Evolutionary conservation across 2,329 filamentous ascomycete genomes (phyloP).

Genomic region (Penicillium capsulatum): DNA sequence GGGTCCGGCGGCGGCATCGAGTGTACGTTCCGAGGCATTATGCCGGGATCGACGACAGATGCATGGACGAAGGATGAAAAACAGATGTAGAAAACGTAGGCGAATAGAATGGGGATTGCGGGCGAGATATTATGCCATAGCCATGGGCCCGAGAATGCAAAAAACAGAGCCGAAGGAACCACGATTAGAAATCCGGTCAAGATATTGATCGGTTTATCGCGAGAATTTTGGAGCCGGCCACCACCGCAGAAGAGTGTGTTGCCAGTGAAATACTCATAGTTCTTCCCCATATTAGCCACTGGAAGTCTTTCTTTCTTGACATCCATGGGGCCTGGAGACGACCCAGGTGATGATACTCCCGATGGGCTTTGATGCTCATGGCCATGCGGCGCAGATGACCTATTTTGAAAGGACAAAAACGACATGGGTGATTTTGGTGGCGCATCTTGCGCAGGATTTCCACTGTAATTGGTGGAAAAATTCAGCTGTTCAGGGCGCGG

Average conservation of each 20-base stretch:
- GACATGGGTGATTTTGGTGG: slow-evolving; percentile 70
- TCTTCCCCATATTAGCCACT: slow-evolving; percentile 56
- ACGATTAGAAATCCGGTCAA: slow-evolving; percentile 77
- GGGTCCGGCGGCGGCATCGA: slow-evolving; percentile 72
- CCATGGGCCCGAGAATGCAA: slow-evolving; percentile 76
- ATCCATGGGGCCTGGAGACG: slow-evolving; percentile 62
- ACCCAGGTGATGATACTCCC: slow-evolving; percentile 75
- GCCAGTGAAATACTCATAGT: slow-evolving; percentile 89
- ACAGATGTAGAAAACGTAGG: slow-evolving; percentile 85
- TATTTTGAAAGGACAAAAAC: slow-evolving; percentile 62
- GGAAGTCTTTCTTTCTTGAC: slow-evolving; percentile 39
- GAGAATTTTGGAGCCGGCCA: slow-evolving; percentile 82
- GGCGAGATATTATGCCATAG: slow-evolving; percentile 83
- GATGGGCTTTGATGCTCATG: slow-evolving; percentile 66
- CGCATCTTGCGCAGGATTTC: slow-evolving; percentile 52
- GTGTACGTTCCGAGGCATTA: slow-evolving; percentile 87
- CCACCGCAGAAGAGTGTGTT: slow-evolving; percentile 88
- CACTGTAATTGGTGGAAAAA: slow-evolving; percentile 57
- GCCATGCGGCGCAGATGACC: slow-evolving; percentile 47
- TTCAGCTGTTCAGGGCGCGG: slow-evolving; percentile 48
- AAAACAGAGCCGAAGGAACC: slow-evolving; percentile 76
- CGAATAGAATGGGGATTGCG: slow-evolving; percentile 83
- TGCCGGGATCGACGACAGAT: slow-evolving; percentile 86
- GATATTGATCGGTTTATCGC: slow-evolving; percentile 82
- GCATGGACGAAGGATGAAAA: slow-evolving; percentile 93